Evolutionary conservation across 352 stramenopile species (phyloP), one percentile per base, ranked within the genome.

Genomic region (Globisporangium iwayamae): DNA sequence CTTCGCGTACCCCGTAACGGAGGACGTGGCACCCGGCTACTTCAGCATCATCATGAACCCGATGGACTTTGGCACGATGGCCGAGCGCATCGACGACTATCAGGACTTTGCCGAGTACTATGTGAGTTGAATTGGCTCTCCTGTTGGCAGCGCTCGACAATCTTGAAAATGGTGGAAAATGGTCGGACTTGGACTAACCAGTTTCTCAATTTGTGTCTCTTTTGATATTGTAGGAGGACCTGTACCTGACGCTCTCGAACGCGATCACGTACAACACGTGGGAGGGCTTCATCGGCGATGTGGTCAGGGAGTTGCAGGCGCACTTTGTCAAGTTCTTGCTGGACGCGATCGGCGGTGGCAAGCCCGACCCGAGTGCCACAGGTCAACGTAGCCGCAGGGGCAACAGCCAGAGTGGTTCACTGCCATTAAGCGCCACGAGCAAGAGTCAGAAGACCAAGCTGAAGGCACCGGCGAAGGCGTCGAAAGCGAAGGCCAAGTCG

Each of bases 21-120:
- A 98, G 59, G 81, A 86, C 4, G 87, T 97, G 56, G 91, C 93
- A n/a, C 95, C 95, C 3, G 86, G 89, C n/a, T 98, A 98, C 65
- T 96, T 79, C 11, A 72, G 91, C 50, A 81, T 97, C 47, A 91
- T 98, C 63, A 60, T 59, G 25, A 79, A 88, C 46, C 95, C 95
- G 11, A 98, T 97, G 86, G 94, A 98, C 78, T 98, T 98, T 74
- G 85, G 89, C n/a, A 97, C 86, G 6, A 98, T 98, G 69, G 76
- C 83, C 56, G 78, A 91, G 28, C 91, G 88, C 56, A 76, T 98
- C 60, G 60, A 76, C 43, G 74, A 78, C 50, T 96, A 92, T 71
- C 65, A 62, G 30, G 76, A 72, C 55, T 93, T 96, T 62, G 69
- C 71, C 41, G 74, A 87, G 32, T 96, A 96, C 64, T 91, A 91